Evolutionary conservation across 2,329 filamentous ascomycete species (phyloP).

Genomic region (Curvularia verruculosa): DNA sequence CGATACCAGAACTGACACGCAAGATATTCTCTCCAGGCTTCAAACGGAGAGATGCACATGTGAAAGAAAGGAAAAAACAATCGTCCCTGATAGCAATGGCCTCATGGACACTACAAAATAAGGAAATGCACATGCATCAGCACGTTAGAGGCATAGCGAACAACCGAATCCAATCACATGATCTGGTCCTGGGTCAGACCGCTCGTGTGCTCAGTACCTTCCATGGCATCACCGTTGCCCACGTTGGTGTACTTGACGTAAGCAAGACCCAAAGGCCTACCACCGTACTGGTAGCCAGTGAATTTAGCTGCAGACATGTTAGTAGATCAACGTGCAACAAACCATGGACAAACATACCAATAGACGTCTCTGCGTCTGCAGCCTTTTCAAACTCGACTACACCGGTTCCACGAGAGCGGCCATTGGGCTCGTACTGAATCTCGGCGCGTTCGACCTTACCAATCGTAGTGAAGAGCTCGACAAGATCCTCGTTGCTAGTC

Average conservation of each 20-base stretch:
- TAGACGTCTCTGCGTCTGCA: conserved; percentile 89
- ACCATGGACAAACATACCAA: conserved; percentile 59
- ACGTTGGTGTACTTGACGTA: conserved; percentile 91
- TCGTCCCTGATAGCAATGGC: conserved; percentile 21
- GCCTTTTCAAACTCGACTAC: conserved; percentile 90
- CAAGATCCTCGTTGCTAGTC: conserved; percentile 95
- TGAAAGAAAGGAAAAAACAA: conserved; percentile 19
- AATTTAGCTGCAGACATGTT: conserved; percentile 73
- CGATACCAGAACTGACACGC: conserved; percentile 15
- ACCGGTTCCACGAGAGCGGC: conserved; percentile 90
- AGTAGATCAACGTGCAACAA: conserved; percentile 16
- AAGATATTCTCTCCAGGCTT: conserved; percentile 20
- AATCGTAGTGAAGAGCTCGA: conserved; percentile 96
- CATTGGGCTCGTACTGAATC: conserved; percentile 97
- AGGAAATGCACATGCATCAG: conserved; percentile 10
- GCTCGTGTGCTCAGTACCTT: conserved; percentile 71
- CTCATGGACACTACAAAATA: conserved; percentile 13
- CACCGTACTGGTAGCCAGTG: conserved; percentile 95
- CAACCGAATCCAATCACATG: conserved; percentile 65
- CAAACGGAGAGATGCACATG: conserved; percentile 24
- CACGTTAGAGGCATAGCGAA: conserved; percentile 9
- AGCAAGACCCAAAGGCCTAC: conserved; percentile 87
- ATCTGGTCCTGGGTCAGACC: conserved; percentile 97
- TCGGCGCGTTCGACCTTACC: conserved; percentile 98
- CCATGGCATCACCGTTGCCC: conserved; percentile 71